phyloP scores from a whole-genome alignment of 2,329 filamentous ascomycete species.

The Coleophoma crateriformis region DNA sequence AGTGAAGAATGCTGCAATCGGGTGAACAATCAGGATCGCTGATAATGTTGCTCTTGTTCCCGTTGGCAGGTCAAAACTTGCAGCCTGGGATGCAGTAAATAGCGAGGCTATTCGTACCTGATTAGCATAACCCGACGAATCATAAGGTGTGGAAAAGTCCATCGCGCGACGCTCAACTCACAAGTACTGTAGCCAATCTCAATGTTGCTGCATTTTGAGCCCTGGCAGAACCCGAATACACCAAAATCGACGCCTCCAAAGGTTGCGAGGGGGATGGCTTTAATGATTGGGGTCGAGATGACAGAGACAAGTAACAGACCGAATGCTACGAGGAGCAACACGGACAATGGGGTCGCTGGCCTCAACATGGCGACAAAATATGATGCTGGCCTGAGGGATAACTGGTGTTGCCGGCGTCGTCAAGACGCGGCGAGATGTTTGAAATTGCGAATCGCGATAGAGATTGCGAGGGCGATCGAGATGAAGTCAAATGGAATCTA shows the following conservation, averaged over 20 bases:
- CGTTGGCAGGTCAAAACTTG: constrained; percentile 49
- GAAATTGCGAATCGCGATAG: not conserved
- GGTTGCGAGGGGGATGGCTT: constrained; percentile 74
- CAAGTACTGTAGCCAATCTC: constrained; percentile 76
- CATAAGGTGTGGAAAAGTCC: not conserved
- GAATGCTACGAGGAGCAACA: constrained; percentile 83
- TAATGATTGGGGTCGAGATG: constrained; percentile 86
- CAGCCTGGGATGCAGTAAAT: constrained; percentile 16
- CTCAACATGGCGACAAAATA: constrained; percentile 53
- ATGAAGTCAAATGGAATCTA: constrained; percentile 3
- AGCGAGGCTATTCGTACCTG: constrained; percentile 14
- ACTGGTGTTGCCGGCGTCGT: constrained; percentile 33
- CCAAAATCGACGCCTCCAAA: constrained; percentile 78
- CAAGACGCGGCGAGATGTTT: constrained; percentile 34
- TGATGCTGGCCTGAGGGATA: constrained; percentile 12
- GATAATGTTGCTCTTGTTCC: constrained; percentile 63
- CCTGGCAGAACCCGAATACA: constrained; percentile 83
- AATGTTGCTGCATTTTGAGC: constrained; percentile 60
- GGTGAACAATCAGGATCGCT: constrained; percentile 85
- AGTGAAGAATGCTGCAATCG: constrained; percentile 80
- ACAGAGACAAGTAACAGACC: constrained; percentile 78
- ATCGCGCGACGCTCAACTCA: not conserved
- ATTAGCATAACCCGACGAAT: not conserved
- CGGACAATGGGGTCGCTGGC: constrained; percentile 84
- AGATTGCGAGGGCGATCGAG: constrained; percentile 1